These are phyloP conservation scores for Clonostachys rhizophaga DNA, from an alignment of 2,329 filamentous ascomycete species.

Conservation along the genomic window DNA sequence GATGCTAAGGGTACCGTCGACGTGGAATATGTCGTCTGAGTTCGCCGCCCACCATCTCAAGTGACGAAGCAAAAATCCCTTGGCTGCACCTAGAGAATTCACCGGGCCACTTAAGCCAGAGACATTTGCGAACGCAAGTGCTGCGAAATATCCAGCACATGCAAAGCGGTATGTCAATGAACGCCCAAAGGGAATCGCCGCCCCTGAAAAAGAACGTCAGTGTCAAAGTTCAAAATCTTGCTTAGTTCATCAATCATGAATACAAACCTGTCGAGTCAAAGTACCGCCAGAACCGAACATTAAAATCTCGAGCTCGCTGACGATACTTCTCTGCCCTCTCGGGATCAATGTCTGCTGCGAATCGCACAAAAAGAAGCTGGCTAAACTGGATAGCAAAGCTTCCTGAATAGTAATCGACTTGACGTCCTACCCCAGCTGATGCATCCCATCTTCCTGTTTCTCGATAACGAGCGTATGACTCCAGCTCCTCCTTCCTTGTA, in stretches of 20 bases:
- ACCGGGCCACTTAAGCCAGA: slow-evolving; percentile 9
- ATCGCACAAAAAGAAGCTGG: slow-evolving; percentile 38
- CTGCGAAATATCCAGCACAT: slow-evolving; percentile 41
- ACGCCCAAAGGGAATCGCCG: slow-evolving; percentile 45
- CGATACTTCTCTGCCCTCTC: slow-evolving; percentile 27
- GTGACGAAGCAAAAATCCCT: slow-evolving; percentile 43
- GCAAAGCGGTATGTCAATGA: slow-evolving; percentile 47
- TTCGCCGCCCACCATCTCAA: slow-evolving; percentile 41
- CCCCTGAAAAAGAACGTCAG: slow-evolving; percentile 21
- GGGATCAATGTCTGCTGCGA: slow-evolving; percentile 33
- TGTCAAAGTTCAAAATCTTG: not conserved
- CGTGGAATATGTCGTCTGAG: slow-evolving; percentile 35
- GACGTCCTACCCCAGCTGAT: slow-evolving; percentile 16
- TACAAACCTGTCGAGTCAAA: slow-evolving; percentile 36
- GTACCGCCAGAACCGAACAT: slow-evolving; percentile 36
- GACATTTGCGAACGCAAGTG: slow-evolving; percentile 30
- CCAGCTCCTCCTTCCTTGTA: not conserved
- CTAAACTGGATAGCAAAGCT: slow-evolving; percentile 49
- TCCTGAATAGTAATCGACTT: slow-evolving; percentile 48
- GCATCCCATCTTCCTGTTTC: slow-evolving; percentile 12
- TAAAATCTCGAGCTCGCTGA: slow-evolving; percentile 29
- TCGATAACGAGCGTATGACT: not conserved
- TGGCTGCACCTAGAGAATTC: slow-evolving; percentile 31
- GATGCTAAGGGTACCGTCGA: slow-evolving; percentile 44
- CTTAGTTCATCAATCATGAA: not conserved